A percentile compares a stretch with the other conserved stretches of the same genome.
These are phyloP conservation scores for Clavispora fructus DNA, from an alignment of 805 yeast species.

Conservation along the genomic window DNA sequence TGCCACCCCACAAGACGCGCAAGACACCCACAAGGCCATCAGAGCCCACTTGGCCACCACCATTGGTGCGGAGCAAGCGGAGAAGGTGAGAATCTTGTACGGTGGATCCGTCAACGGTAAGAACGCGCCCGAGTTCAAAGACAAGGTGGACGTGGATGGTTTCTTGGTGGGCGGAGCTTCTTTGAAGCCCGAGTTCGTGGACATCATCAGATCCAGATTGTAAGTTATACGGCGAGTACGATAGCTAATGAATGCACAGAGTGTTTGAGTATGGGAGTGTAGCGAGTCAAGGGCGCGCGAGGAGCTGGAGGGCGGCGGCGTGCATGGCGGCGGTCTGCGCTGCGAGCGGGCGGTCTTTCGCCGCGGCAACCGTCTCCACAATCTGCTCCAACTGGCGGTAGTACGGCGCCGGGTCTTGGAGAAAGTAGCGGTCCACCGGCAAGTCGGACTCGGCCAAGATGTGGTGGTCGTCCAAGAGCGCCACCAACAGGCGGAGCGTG, in stretches of 20 bases:
- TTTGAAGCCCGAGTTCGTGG: constrained; percentile 94
- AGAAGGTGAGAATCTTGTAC: constrained; percentile 81
- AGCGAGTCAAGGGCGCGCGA: neutral
- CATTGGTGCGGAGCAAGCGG: constrained; percentile 77
- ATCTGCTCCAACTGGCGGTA: constrained; percentile 1
- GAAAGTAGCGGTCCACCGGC: constrained; percentile 22
- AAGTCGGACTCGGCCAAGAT: constrained; percentile 35
- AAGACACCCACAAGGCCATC: constrained; percentile 85
- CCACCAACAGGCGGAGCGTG: constrained; percentile 15
- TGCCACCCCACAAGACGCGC: constrained; percentile 98
- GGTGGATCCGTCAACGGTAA: constrained; percentile 98
- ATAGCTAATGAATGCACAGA: neutral
- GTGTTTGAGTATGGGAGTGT: too few relatives aligned
- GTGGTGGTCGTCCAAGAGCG: constrained; percentile 16
- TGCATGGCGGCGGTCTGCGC: neutral
- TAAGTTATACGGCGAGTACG: constrained; percentile 25
- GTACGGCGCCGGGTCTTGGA: constrained; percentile 1
- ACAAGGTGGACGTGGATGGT: constrained; percentile 92
- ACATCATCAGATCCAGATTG: constrained; percentile 88
- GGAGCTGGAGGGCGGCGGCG: neutral
- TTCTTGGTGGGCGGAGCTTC: constrained; percentile 99
- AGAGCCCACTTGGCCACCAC: constrained; percentile 75
- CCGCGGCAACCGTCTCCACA: neutral
- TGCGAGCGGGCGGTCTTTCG: neutral
- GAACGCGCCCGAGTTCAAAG: constrained; percentile 86